These are phyloP conservation scores for Kwoniella botswanensis DNA, from an alignment of 768 basidiomycete genomes.

Conservation along the genomic window DNA sequence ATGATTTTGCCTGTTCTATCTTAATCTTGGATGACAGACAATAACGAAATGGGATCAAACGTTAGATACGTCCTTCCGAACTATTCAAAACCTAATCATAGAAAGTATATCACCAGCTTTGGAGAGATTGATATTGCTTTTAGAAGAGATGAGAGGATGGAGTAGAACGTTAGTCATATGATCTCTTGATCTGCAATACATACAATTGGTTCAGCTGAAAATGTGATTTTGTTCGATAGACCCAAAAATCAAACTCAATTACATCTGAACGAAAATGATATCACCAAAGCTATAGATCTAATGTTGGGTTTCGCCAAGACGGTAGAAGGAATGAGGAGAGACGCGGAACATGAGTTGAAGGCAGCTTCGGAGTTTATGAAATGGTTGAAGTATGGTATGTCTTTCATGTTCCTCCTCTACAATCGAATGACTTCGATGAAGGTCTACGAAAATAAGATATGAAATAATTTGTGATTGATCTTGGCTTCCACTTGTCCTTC, in stretches of 20 bases:
- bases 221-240: neutral
- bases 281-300: conserved; percentile 21
- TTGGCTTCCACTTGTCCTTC: neutral
- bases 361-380: conserved; percentile 41
- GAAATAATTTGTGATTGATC: too few relatives aligned
- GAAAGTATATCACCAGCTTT: conserved; percentile 44
- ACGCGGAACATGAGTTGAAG: conserved; percentile 32
- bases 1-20: too few relatives aligned
- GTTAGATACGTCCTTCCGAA: conserved; percentile 27
- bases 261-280: conserved; percentile 2
- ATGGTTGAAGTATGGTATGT: conserved; percentile 52
- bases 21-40: conserved; percentile 23
- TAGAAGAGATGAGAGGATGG: conserved; percentile 46
- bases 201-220: conserved; percentile 5
- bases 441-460: too few relatives aligned
- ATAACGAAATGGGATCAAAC: conserved; percentile 47
- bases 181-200: neutral
- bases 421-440: too few relatives aligned
- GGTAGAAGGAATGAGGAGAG: conserved; percentile 33
- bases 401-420: neutral
- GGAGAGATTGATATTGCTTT: conserved; percentile 36
- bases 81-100: conserved; percentile 35
- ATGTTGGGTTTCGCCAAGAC: conserved; percentile 29
- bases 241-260: conserved; percentile 7
- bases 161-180: conserved; percentile 24